phyloP scores from a whole-genome alignment of 441 rosid genomes.

The Raphanus hybrid region DNA sequence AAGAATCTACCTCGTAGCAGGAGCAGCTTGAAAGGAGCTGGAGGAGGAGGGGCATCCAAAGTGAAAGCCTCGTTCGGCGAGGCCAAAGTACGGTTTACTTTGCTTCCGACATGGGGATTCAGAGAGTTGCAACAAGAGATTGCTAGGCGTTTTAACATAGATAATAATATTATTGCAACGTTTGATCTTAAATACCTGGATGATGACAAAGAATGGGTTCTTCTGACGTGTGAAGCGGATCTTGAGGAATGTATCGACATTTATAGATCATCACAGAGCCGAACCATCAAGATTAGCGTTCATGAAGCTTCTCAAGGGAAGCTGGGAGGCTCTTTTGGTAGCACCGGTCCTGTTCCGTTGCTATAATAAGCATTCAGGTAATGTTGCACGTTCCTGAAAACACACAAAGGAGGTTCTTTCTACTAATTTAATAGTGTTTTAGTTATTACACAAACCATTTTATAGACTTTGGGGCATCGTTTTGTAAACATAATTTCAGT shows the following conservation, averaged over 20 bases:
- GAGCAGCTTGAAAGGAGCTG: conserved; percentile 5
- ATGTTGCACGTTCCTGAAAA: conserved; percentile 6
- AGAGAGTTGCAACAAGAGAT: conserved; percentile 7
- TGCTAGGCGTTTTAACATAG: conserved; percentile 7
- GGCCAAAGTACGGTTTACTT: neutral
- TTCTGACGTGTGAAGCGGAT: conserved; percentile 5
- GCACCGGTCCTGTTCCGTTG: conserved; percentile 38
- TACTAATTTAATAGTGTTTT: conserved; percentile 40
- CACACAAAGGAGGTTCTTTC: conserved; percentile 4
- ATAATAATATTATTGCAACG: neutral
- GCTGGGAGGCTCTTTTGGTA: conserved; percentile 48
- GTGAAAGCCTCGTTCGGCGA: conserved; percentile 4
- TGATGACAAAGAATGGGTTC: conserved; percentile 7
- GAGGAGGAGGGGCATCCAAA: neutral
- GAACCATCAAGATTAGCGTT: conserved; percentile 51
- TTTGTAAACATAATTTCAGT: neutral
- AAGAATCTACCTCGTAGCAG: neutral
- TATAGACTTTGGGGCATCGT: conserved; percentile 1
- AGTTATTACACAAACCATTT: neutral
- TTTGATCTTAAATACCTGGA: conserved; percentile 2
- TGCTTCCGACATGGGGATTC: neutral
- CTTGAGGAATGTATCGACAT: conserved; percentile 4
- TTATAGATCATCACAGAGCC: neutral
- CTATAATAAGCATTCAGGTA: conserved; percentile 3
- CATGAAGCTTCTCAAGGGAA: conserved; percentile 52